phyloP scores from a whole-genome alignment of 2,329 filamentous ascomycete species.

The Epichloe amarillans region DNA sequence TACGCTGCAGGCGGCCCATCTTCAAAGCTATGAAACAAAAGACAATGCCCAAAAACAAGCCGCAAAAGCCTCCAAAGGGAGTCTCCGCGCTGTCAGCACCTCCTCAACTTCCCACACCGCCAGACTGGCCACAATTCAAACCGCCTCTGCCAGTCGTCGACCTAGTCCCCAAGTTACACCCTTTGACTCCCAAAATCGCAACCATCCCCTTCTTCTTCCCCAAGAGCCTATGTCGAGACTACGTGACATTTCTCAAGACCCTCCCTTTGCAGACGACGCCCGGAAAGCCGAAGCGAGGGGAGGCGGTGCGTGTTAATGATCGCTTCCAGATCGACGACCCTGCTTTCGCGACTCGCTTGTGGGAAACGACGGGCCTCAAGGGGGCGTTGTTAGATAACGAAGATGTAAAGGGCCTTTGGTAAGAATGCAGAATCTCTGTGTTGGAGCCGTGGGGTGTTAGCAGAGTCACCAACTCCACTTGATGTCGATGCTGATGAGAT shows the following conservation, averaged over 20 bases:
- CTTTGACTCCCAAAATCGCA: conserved; percentile 48
- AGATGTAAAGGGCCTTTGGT: conserved; percentile 31
- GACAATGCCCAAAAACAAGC: conserved; percentile 22
- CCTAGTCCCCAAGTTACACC: conserved; percentile 44
- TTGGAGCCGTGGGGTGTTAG: neutral
- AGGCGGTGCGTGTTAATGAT: conserved; percentile 79
- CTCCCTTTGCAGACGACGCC: conserved; percentile 68
- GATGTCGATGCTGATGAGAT: neutral
- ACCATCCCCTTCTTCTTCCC: conserved; percentile 65
- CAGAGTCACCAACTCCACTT: no score
- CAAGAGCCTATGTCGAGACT: conserved; percentile 58
- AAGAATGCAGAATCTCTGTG: conserved; percentile 12
- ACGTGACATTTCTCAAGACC: conserved; percentile 56
- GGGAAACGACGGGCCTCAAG: conserved; percentile 63
- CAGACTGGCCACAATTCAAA: conserved; percentile 58
- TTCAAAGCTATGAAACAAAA: neutral
- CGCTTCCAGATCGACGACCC: conserved; percentile 72
- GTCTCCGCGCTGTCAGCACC: conserved; percentile 6
- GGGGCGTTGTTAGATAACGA: conserved; percentile 37
- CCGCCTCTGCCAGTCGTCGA: conserved; percentile 54
- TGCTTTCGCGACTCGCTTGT: conserved; percentile 60
- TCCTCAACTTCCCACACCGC: conserved; percentile 13
- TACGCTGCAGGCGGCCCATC: no score
- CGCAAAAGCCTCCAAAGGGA: conserved; percentile 13
- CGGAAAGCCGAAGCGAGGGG: conserved; percentile 61